These are phyloP conservation scores for Fragilaria crotonensis DNA, from an alignment of 108 stramenopile genomes.

Conservation along the genomic window DNA sequence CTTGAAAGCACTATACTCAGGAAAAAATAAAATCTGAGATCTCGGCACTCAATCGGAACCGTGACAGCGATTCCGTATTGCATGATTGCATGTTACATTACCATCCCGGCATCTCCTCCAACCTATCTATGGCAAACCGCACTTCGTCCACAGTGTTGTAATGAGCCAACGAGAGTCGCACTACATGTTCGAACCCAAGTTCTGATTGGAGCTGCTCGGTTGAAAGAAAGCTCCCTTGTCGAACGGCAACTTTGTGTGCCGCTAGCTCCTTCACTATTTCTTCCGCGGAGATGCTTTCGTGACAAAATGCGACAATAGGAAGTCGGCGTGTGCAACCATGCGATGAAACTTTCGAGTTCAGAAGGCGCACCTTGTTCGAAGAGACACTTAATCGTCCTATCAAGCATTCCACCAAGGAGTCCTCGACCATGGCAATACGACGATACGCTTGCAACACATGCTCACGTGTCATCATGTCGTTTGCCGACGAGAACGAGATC, in stretches of 20 bases:
- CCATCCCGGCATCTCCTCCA: slow-evolving; percentile 58
- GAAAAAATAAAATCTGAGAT: too few relatives aligned
- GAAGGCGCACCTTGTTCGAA: slow-evolving; percentile 3
- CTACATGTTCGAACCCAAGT: slow-evolving; percentile 26
- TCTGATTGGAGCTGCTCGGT: slow-evolving; percentile 36
- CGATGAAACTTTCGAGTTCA: neutral
- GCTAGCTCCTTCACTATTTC: slow-evolving; percentile 46
- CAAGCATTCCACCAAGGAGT: slow-evolving; percentile 9
- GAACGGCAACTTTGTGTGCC: slow-evolving; percentile 41
- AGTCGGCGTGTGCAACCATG: slow-evolving; percentile 14
- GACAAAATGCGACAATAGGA: slow-evolving; percentile 57
- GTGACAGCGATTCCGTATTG: too few relatives aligned
- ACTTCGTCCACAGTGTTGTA: slow-evolving; percentile 67
- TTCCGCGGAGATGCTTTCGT: slow-evolving; percentile 28
- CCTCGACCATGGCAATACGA: slow-evolving; percentile 14
- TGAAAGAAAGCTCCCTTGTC: slow-evolving; percentile 58
- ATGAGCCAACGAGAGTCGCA: slow-evolving; percentile 73
- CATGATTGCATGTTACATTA: too few relatives aligned
- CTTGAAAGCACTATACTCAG: too few relatives aligned
- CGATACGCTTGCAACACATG: slow-evolving; percentile 1
- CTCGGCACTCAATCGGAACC: too few relatives aligned
- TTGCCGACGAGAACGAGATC: neutral
- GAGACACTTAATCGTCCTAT: slow-evolving; percentile 5
- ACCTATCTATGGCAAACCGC: slow-evolving; percentile 27
- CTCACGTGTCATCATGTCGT: neutral